Evolutionary conservation across 116 monocot genomes (phyloP).

Genomic region (Posidonia oceanica): DNA sequence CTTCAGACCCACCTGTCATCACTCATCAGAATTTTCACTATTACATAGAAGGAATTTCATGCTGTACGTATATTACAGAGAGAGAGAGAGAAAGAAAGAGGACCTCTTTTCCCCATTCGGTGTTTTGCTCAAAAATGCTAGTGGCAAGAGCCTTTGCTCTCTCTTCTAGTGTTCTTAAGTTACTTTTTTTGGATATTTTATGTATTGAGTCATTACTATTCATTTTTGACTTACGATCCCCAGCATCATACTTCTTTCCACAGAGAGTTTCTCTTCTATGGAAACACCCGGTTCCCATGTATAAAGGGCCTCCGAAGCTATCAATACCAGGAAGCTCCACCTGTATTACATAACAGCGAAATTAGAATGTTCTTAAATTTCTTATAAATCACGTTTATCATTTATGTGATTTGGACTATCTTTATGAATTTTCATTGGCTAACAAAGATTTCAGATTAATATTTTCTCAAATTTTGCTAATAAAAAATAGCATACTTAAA

Average conservation of each 20-base stretch:
- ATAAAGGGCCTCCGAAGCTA: constrained; percentile 29
- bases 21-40: background rate
- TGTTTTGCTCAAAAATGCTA: constrained; percentile 27
- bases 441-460: no score
- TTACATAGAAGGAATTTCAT: no score
- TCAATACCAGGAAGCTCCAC: constrained; percentile 39
- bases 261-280: constrained; percentile 32
- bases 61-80: background rate
- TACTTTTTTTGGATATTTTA: background rate
- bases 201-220: background rate
- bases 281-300: no score
- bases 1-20: constrained; percentile 22
- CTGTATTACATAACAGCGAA: constrained; percentile 3
- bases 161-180: constrained; percentile 23
- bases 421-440: no score
- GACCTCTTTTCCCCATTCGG: constrained; percentile 35
- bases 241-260: constrained; percentile 24
- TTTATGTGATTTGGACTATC: no score
- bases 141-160: constrained; percentile 14
- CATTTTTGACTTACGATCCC: constrained; percentile 12
- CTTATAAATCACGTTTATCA: no score
- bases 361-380: no score
- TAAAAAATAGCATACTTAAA: no score
- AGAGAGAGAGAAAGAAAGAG: background rate
- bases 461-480: no score